Conservation (phyloP, 148 eudicot species). For the Fagopyrum tataricum region DNA sequence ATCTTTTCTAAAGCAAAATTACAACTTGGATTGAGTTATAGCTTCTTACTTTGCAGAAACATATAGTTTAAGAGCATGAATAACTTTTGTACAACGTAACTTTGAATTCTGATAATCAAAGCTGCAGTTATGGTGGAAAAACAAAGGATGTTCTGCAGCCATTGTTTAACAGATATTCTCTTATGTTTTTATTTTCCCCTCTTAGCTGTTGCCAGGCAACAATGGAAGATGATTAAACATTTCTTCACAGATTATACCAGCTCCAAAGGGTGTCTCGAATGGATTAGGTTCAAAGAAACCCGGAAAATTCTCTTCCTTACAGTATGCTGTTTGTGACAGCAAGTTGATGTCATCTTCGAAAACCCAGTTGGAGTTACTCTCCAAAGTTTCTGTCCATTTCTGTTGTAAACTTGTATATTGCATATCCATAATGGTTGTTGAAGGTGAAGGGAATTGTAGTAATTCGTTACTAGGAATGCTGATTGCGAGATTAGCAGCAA, state of each 20-base stretch:
- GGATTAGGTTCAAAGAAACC: not conserved
- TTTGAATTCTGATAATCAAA: not conserved
- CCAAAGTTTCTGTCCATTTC: not conserved
- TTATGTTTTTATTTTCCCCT: not conserved
- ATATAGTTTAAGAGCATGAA: not conserved
- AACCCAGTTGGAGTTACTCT: not conserved
- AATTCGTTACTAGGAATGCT: not conserved
- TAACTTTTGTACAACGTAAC: not conserved
- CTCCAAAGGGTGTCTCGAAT: conserved; percentile 1
- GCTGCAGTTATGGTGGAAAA: not conserved
- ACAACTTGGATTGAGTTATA: not conserved
- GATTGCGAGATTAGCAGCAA: conserved; percentile 29
- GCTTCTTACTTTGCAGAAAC: not conserved
- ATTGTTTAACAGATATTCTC: not conserved
- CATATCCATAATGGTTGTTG: not conserved
- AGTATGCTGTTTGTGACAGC: not conserved
- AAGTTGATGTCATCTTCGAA: not conserved
- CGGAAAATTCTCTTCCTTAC: not conserved
- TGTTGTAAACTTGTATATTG: not conserved
- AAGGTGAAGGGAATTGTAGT: not conserved
- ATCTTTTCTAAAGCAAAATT: not conserved
- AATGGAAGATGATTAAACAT: not conserved
- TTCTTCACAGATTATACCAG: conserved; percentile 1
- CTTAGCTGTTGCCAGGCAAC: not conserved
- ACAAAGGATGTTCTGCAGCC: not conserved